Percentiles rank a stretch among this genome's conserved stretches.
These are phyloP conservation scores for Acidomyces sp. DNA, from an alignment of 495 filamentous ascomycete genomes.

Conservation along the genomic window DNA sequence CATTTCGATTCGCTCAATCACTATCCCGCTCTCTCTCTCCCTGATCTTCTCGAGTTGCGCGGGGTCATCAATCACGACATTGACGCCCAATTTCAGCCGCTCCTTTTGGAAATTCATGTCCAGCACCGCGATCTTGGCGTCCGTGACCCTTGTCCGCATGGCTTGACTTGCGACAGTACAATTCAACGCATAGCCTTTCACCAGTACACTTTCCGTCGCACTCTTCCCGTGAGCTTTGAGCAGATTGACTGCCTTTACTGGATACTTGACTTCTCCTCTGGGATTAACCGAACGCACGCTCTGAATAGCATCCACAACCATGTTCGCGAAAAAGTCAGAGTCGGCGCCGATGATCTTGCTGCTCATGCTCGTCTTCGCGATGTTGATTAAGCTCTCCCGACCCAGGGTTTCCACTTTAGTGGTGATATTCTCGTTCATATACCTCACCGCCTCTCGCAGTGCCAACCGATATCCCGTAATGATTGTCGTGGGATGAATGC, in stretches of 20 bases:
- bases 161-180: constrained; percentile 97
- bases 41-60: constrained; percentile 95
- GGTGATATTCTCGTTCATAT: constrained; percentile 96
- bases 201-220: constrained; percentile 71
- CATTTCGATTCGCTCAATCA: constrained; percentile 89
- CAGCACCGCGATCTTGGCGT: constrained; percentile 92
- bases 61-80: constrained; percentile 95
- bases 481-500: constrained; percentile 98
- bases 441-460: constrained; percentile 90
- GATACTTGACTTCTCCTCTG: constrained; percentile 84
- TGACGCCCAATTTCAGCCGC: constrained; percentile 96
- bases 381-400: constrained; percentile 78
- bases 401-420: constrained; percentile 86
- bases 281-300: constrained; percentile 88
- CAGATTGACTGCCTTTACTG: constrained; percentile 97
- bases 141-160: constrained; percentile 84
- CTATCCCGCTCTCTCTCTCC: constrained; percentile 78
- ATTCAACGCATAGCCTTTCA: constrained; percentile 95
- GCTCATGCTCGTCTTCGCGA: constrained; percentile 98
- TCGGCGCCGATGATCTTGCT: constrained; percentile 97
- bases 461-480: constrained; percentile 96
- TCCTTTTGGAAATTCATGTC: constrained; percentile 99
- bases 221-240: constrained; percentile 97
- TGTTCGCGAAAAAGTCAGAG: constrained; percentile 91
- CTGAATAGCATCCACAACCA: constrained; percentile 94